These are phyloP conservation scores for Pestalotiopsis sp. DNA, from an alignment of 2,329 filamentous ascomycete species.

Conservation along the genomic window DNA sequence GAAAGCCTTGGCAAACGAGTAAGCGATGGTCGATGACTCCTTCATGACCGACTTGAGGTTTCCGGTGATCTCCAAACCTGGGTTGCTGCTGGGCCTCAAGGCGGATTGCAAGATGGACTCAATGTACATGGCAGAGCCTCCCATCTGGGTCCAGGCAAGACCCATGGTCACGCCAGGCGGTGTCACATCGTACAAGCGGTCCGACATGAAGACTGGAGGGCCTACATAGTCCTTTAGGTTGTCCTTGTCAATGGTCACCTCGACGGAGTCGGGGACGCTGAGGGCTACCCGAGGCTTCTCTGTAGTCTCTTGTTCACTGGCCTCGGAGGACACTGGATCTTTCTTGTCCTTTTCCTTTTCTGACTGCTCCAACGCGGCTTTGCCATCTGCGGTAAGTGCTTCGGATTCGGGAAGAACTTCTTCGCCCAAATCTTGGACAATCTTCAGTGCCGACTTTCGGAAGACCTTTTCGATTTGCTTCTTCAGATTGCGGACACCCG, in stretches of 20 bases:
- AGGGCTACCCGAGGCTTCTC: constrained; percentile 75
- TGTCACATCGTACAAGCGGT: constrained; percentile 91
- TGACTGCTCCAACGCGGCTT: constrained; percentile 72
- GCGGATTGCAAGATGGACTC: constrained; percentile 92
- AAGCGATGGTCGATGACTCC: constrained; percentile 92
- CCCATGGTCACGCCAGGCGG: constrained; percentile 97
- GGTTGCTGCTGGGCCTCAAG: constrained; percentile 71
- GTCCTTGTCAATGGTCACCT: constrained; percentile 83
- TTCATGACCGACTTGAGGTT: constrained; percentile 98
- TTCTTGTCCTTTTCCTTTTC: constrained; percentile 68
- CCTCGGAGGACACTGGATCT: constrained; percentile 31
- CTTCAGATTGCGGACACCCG: constrained; percentile 95
- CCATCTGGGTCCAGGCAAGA: constrained; percentile 96
- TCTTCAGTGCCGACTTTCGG: constrained; percentile 94
- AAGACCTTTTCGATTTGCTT: constrained; percentile 99
- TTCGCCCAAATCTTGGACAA: constrained; percentile 92
- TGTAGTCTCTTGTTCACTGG: constrained; percentile 64
- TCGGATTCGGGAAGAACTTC: constrained; percentile 78
- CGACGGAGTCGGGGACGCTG: constrained; percentile 82
- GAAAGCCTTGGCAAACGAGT: constrained; percentile 90
- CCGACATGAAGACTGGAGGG: constrained; percentile 91
- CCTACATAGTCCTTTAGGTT: constrained; percentile 97
- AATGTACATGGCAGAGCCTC: constrained; percentile 93
- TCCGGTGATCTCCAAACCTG: constrained; percentile 86
- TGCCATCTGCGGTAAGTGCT: constrained; percentile 83